Conservation (phyloP, 495 filamentous ascomycete species). For the Sabuloglossum arenarium region DNA sequence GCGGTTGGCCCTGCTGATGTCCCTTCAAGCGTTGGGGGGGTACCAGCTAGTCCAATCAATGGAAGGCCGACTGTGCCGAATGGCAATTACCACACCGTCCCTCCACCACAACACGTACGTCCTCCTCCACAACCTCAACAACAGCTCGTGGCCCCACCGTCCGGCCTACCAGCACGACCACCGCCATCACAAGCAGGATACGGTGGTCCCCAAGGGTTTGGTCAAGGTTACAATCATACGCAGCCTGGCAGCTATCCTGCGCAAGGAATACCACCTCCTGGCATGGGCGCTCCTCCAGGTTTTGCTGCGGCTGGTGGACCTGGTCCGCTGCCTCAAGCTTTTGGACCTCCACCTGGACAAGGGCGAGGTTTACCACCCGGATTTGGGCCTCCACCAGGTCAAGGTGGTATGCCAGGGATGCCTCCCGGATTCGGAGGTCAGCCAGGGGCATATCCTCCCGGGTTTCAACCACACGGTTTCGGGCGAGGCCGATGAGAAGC, state of each 20-base stretch:
- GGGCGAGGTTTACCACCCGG: slow-evolving; percentile 5
- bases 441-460: slow-evolving; percentile 2
- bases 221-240: slow-evolving; percentile 29
- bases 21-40: slow-evolving; percentile 10
- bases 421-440: slow-evolving; percentile 5
- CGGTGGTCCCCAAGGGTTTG: slow-evolving; percentile 52
- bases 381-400: slow-evolving; percentile 5
- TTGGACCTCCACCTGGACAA: slow-evolving; percentile 27
- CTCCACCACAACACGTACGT: slow-evolving; percentile 20
- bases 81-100: slow-evolving; percentile 19
- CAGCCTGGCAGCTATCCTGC: slow-evolving; percentile 22
- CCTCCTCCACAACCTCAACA: slow-evolving; percentile 21
- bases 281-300: slow-evolving; percentile 14
- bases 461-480: slow-evolving; percentile 4
- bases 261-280: slow-evolving; percentile 29
- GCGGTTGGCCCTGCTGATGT: slow-evolving; percentile 24
- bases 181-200: slow-evolving; percentile 62
- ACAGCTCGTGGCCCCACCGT: slow-evolving; percentile 43
- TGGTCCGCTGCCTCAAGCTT: slow-evolving; percentile 28
- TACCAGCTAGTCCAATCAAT: slow-evolving; percentile 15
- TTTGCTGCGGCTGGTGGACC: slow-evolving; percentile 2
- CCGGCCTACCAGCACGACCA: slow-evolving; percentile 57
- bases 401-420: slow-evolving; percentile 3
- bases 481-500: slow-evolving; percentile 1
- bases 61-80: slow-evolving; percentile 19